phyloP scores from a whole-genome alignment of 2,329 filamentous ascomycete species.

The Fusarium circinatum region DNA sequence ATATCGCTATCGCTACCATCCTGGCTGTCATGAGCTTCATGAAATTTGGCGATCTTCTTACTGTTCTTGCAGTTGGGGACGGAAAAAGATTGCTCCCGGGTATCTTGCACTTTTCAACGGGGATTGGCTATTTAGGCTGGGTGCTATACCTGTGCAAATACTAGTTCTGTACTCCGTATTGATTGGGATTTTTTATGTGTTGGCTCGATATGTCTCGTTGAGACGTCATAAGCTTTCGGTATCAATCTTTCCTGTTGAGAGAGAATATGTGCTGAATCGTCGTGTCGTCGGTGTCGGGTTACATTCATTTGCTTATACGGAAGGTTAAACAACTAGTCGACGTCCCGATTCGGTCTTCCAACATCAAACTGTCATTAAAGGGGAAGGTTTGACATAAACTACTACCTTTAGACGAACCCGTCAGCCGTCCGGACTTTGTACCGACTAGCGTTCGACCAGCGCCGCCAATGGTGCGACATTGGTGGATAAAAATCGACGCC shows the following conservation, averaged over 20 bases:
- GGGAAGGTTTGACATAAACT: not conserved
- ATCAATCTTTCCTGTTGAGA: accelerated
- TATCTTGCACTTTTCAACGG: not conserved
- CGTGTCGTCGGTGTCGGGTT: not conserved
- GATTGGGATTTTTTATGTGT: too few relatives aligned
- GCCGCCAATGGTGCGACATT: not conserved
- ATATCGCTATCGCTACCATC: not conserved
- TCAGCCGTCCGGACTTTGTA: not conserved
- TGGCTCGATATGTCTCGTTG: too few relatives aligned
- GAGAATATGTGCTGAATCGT: too few relatives aligned
- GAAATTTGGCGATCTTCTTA: not conserved
- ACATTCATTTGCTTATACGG: not conserved
- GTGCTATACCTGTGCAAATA: not conserved
- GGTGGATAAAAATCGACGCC: not conserved
- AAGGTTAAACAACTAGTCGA: not conserved
- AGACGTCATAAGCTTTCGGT: too few relatives aligned
- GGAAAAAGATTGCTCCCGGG: not conserved
- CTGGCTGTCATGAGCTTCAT: not conserved
- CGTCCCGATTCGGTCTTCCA: too few relatives aligned
- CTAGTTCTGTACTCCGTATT: not conserved
- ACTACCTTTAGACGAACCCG: not conserved
- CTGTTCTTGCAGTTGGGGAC: not conserved
- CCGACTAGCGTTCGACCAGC: not conserved
- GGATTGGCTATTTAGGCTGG: not conserved
- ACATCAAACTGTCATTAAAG: too few relatives aligned